These are phyloP conservation scores for Aspergillus nidulans DNA, from an alignment of 495 filamentous ascomycete species.

Conservation along the genomic window DNA sequence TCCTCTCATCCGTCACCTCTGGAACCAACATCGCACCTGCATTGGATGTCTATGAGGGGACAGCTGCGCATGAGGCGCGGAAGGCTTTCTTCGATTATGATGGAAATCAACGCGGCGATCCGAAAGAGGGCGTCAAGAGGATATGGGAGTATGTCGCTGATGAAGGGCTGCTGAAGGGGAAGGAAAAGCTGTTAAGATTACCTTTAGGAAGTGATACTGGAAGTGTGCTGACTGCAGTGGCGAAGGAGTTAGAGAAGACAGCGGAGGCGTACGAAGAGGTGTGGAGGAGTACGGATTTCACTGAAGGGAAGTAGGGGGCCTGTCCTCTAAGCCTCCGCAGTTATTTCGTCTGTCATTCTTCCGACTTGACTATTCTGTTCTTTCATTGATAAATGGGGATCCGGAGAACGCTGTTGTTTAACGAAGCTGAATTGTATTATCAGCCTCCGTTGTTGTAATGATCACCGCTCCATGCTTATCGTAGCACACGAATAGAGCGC, in stretches of 20 bases:
- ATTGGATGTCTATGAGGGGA: neutral
- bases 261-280: neutral
- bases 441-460: no score
- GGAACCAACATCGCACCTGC: constrained; percentile 2
- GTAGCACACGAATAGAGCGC: no score
- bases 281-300: neutral
- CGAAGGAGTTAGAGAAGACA: neutral
- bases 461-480: no score
- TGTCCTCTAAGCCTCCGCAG: no score
- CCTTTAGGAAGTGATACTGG: constrained; percentile 8
- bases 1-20: neutral
- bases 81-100: neutral
- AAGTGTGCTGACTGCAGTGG: neutral
- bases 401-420: no score
- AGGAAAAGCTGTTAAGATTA: constrained; percentile 1
- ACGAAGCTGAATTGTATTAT: no score
- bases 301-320: neutral
- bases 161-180: constrained; percentile 6
- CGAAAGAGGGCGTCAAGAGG: neutral
- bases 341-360: no score
- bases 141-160: constrained; percentile 12
- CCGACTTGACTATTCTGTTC: no score
- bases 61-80: constrained; percentile 3
- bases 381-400: no score
- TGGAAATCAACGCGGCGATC: constrained; percentile 1